Evolutionary conservation across 495 filamentous ascomycete genomes (phyloP), one percentile per base, ranked within the genome.

Genomic region (Annulohypoxylon bovei): DNA sequence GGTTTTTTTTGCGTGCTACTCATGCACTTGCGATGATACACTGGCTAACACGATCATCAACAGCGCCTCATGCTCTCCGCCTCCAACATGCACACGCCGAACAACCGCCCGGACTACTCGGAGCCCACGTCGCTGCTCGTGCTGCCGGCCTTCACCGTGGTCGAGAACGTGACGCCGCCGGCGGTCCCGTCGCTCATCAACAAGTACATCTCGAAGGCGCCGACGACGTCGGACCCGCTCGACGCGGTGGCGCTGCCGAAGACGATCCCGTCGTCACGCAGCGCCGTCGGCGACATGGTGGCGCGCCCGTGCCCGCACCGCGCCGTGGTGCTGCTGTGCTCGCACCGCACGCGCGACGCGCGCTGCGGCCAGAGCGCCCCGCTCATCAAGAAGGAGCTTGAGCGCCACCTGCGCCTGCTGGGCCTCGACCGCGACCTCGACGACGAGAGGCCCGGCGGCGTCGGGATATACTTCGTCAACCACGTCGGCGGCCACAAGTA

Each of bases 401-500:
- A 96, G 81, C 87, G 95, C 0, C 95, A 98, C 74, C 84, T 99
- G 47, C 91, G 93, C 2, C 89, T 91, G 0, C 81, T 95, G 2
- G 93, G 93, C 0, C 80, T 99, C 4, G 94, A 92, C 77, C 90
- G 96, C 22, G 95, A 98, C 75, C 80, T 94, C 35, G 88, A 93
- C 55, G 95, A 99, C 75, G 88, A 91, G 77, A 78, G 95, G 40
- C 90, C 93, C 0, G 95, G 94, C 14, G 95, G 96, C 1, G 94
- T 96, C 3, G 94, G 93, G 1, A 91, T 99, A 55, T 95, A 98
- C 73, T 99, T 98, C 76, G 93, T 98, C 71, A 94, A 89, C 69
- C 95, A 99, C 76, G 93, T 98, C 0, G 95, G 95, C 9, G 95
- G 95, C 0, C 95, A 99, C 76, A 96, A 97, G 80, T 98, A 93